These are phyloP conservation scores for Clarireedia hainanense DNA, from an alignment of 2,329 filamentous ascomycete species.

Conservation along the genomic window DNA sequence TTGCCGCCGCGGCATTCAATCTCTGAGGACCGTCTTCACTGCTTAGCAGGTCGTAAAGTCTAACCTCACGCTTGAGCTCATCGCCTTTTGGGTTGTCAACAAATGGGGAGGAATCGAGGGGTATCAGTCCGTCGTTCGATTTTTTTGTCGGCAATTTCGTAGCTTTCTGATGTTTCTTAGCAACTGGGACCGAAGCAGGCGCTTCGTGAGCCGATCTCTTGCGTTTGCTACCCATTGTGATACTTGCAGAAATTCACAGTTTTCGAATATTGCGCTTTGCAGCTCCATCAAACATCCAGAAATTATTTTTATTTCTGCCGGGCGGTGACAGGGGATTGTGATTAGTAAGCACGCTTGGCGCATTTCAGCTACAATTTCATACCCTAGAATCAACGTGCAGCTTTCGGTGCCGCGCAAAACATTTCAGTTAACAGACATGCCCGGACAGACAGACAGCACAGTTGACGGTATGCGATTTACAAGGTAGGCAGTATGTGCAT, in stretches of 20 bases:
- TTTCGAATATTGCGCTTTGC: not conserved
- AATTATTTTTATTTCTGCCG: conserved; percentile 5
- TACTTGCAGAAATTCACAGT: not conserved
- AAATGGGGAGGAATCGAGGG: conserved; percentile 35
- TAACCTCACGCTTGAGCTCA: conserved; percentile 49
- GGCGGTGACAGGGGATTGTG: not conserved
- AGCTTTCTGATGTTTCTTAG: conserved; percentile 24
- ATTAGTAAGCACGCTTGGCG: not conserved
- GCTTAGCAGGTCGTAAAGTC: conserved; percentile 53
- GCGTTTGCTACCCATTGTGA: conserved; percentile 36
- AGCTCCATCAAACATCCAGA: conserved; percentile 5
- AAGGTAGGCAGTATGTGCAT: no score
- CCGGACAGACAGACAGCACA: no score
- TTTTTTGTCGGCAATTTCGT: conserved; percentile 9
- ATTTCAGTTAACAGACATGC: no score
- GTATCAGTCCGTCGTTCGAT: conserved; percentile 6
- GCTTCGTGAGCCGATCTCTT: conserved; percentile 31
- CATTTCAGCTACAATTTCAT: no score
- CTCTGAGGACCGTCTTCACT: conserved; percentile 50
- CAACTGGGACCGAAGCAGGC: conserved; percentile 12
- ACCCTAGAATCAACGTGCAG: no score
- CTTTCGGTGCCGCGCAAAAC: no score
- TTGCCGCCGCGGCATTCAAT: conserved; percentile 49
- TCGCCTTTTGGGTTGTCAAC: conserved; percentile 43
- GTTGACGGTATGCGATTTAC: no score